Base-by-base conservation (phyloP, 2,329 filamentous ascomycete species). In the Ceratocystis albifundus region DNA sequence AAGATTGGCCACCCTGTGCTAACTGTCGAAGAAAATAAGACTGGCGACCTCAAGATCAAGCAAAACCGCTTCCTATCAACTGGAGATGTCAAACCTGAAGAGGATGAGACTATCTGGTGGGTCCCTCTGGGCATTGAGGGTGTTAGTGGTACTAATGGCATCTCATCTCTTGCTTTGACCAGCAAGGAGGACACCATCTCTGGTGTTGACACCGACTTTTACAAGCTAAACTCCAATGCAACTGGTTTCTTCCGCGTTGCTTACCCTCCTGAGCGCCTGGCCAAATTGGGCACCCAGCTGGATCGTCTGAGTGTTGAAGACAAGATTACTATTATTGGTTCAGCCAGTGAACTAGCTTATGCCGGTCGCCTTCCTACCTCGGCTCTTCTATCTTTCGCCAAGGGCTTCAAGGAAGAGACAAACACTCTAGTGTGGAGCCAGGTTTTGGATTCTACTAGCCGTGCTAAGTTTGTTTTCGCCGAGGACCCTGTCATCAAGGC, bases 101-200 rank as follows among this genome's bases (percentile, higher is more conserved):
- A 99, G 71, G 92, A 99, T 72, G 81, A 88, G 72, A 96, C 92
- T 2, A 86, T 85, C 22, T 99, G 94, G 94, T 99, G 94, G 93
- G 84, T 97, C 68, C 94, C 94, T 17, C 82, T 99, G 41, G 88
- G 88, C 15, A 80, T 99, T 32, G 88, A 91, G 74, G 88, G 90
- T 65, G 90, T 90, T 72, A 78, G 81, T 46, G 81, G 87, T 25
- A 78, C 86, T 41, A 77, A 84, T 44, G 84, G 82, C 6, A 79
- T 88, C 65, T 79, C 87, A 67, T 79, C 83, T 22, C 79, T 87
- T 46, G 86, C 89, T 64, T 79, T 99, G 57, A 88, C 86, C 0
- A 79, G 82, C 66, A 96, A 90, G 77, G 82, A 89, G 71, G 86
- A 90, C 66, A 91, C 85, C 12, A 83, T 97, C 67, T 80, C 82